Evolutionary conservation across 2,329 filamentous ascomycete genomes (phyloP).

Genomic region (Coniochaeta hoffmannii): DNA sequence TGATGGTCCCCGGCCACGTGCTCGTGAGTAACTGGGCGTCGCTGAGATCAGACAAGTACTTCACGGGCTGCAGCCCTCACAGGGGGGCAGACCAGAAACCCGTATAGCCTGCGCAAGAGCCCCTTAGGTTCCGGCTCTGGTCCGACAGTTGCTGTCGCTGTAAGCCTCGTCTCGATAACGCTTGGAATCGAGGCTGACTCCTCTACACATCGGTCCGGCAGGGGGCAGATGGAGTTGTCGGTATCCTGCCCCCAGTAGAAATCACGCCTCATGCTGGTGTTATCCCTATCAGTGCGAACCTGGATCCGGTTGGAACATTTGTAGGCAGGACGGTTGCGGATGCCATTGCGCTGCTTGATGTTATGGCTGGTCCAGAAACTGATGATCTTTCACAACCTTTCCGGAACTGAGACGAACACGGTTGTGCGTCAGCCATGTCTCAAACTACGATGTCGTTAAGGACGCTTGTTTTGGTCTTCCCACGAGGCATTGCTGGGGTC

Average conservation of each 20-base stretch:
- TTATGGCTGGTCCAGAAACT: too few relatives aligned
- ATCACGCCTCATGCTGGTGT: constrained; percentile 1
- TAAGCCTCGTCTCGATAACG: background rate
- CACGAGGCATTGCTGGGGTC: too few relatives aligned
- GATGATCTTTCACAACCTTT: too few relatives aligned
- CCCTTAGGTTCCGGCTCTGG: background rate
- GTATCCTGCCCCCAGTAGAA: constrained; percentile 6
- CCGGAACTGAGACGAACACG: too few relatives aligned
- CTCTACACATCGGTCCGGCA: constrained; percentile 3
- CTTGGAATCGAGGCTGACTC: background rate
- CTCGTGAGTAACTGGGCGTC: constrained; percentile 55
- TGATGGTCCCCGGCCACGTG: constrained; percentile 56
- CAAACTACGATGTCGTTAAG: too few relatives aligned
- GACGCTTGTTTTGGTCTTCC: too few relatives aligned
- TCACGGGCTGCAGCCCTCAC: background rate
- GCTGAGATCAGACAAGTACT: background rate
- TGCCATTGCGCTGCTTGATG: background rate
- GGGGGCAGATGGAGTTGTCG: background rate
- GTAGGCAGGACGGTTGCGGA: constrained; percentile 4
- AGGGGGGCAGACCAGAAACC: background rate
- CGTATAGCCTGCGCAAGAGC: background rate
- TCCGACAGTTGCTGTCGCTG: background rate
- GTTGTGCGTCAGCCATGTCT: too few relatives aligned
- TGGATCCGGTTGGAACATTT: constrained; percentile 4
- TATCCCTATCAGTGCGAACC: background rate